Base-by-base conservation (phyloP, 345 rosid species). In the Litchi chinensis region DNA sequence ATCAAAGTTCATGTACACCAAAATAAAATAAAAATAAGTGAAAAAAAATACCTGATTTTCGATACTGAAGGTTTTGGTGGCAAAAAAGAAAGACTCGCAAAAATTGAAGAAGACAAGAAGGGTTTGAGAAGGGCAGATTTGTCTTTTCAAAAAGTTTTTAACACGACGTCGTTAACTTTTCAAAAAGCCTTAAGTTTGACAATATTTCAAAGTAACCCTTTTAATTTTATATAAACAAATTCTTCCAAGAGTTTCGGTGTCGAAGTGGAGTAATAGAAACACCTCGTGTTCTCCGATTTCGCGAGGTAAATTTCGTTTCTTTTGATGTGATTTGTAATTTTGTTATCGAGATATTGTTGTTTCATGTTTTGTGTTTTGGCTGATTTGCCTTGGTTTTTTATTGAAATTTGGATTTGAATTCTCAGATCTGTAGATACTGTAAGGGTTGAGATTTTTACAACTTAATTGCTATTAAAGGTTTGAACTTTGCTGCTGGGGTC, bases 281-380 rank as follows among this genome's bases (percentile, higher is more conserved):
- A n/a, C 74, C 78, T 82, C 56, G 73, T 41, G 59, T 69, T 64
- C 68, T 74, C 73, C 68, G 73, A 69, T 74, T 68, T 24, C 32
- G 26, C 57, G 67, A 60, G 68, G 82, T 82, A 66, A 75, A 21
- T 66, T 39, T 75, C 48, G 32, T 32, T 19, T 28, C 8, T 68
- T 28, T 39, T 54, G 32, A 16, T 75, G 37, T 52, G 41, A 63
- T 46, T 70, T 46, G 52, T 63, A 43, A 44, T 65, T 24, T 50
- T 57, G 15, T 65, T 66, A 41, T 79, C 70, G 9, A 21, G 21
- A 6, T 57, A 0, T 54, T 52, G 19, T 9, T 22, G 5, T 22
- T 59, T 70, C 26, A 59, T 8, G 18, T 40, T 5, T 77, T 0
- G 5, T 11, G 16, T 62, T 46, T 21, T 63, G 5, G 19, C 71